These are phyloP conservation scores for Ogataea methylovora DNA, from an alignment of 805 yeast genomes.

Conservation along the genomic window DNA sequence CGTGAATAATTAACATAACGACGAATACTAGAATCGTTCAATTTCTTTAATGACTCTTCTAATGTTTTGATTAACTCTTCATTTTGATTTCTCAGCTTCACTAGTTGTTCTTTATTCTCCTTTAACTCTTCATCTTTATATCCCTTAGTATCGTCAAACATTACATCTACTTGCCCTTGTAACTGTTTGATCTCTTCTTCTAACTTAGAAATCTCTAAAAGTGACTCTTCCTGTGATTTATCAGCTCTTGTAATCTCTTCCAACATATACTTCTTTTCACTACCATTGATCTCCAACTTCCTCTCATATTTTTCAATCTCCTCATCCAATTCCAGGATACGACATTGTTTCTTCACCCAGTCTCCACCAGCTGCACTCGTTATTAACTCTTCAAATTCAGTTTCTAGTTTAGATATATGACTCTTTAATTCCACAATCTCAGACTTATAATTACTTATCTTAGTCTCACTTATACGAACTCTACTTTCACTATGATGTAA, in stretches of 20 bases:
- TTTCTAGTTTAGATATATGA: constrained; percentile 20
- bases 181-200: background rate
- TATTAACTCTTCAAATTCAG: constrained; percentile 20
- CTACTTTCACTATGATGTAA: constrained; percentile 29
- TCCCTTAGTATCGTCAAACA: background rate
- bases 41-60: constrained; percentile 10
- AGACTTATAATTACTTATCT: constrained; percentile 23
- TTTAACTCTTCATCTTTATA: constrained; percentile 3
- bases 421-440: constrained; percentile 11
- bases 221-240: constrained; percentile 39
- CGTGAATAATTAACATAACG: constrained; percentile 19
- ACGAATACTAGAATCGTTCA: constrained; percentile 13
- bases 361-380: constrained; percentile 12
- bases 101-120: constrained; percentile 3
- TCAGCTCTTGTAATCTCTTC: constrained; percentile 50
- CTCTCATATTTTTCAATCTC: constrained; percentile 35
- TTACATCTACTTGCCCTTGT: background rate
- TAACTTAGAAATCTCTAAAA: constrained; percentile 18
- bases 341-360: constrained; percentile 30
- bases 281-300: constrained; percentile 37
- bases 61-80: constrained; percentile 6
- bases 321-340: constrained; percentile 38
- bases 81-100: constrained; percentile 2
- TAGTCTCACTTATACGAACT: constrained; percentile 23
- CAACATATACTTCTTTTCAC: constrained; percentile 59